Percentiles rank a stretch among this genome's conserved stretches.
phyloP scores from a whole-genome alignment of 805 yeast genomes.

The Wickerhamomyces tratensis region DNA sequence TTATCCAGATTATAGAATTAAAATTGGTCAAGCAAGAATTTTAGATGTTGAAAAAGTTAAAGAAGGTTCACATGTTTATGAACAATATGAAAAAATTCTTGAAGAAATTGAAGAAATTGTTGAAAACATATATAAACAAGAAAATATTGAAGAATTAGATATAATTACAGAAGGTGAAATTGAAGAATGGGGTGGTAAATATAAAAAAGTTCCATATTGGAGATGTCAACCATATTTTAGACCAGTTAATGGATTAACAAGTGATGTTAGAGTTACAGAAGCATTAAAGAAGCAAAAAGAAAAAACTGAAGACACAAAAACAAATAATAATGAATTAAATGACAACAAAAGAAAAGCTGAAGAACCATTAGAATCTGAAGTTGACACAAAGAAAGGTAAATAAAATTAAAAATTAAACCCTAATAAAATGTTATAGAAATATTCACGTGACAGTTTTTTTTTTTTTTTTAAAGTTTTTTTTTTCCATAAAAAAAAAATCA shows the following conservation, averaged over 20 bases:
- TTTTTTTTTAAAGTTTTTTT: too few species aligned
- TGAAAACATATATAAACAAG: constrained; percentile 38
- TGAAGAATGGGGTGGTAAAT: constrained; percentile 72
- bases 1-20: constrained; percentile 71
- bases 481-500: constrained; percentile 2
- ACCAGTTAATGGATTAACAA: constrained; percentile 70
- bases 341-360: constrained; percentile 17
- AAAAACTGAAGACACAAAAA: not conserved
- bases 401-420: too few species aligned
- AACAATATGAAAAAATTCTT: constrained; percentile 47
- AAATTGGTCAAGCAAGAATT: constrained; percentile 45
- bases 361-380: not conserved
- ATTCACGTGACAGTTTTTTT: not conserved
- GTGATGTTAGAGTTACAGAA: constrained; percentile 29
- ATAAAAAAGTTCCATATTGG: constrained; percentile 86
- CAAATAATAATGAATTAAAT: constrained; percentile 7
- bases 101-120: constrained; percentile 60
- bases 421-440: too few species aligned
- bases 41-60: constrained; percentile 3
- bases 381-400: too few species aligned
- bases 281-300: constrained; percentile 13
- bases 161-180: constrained; percentile 40
- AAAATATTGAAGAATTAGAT: constrained; percentile 48
- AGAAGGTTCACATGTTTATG: constrained; percentile 22
- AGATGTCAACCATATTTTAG: constrained; percentile 94